Evolutionary conservation across 306 rosid genomes (phyloP), one percentile per base, ranked within the genome.

Genomic region (Inga leiocalycina): DNA sequence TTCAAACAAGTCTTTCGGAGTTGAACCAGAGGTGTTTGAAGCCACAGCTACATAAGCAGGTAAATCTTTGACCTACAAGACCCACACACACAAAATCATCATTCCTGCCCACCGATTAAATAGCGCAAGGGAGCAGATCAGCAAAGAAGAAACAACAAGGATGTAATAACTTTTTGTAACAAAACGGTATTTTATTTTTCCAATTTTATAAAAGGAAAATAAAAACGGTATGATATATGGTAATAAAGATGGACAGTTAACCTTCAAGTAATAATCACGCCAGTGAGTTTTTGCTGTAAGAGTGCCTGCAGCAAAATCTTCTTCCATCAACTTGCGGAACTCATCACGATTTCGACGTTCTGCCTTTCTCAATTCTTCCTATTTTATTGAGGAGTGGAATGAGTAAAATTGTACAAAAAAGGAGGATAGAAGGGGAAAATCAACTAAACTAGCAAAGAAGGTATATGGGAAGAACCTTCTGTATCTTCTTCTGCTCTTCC

Each of bases 271-370:
- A 83, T 93, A 95, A 88, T 95, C 98, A 79, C 98, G 98, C 98
- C 98, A 93, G 74, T 93, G 89, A 85, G 91, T 91, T 84, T 93
- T 93, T 44, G 92, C 93, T 22, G 92, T 91, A 72, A 95, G 94
- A 88, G 76, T 83, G 86, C 94, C 95, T n/a, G 86, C 88, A 56
- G 91, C 56, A 2, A 89, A 80, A 86, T 95, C 97, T 74, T 92
- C 98, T 44, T 93, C 98, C 97, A 95, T 93, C 92, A 93, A 83
- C 84, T 88, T 95, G 76, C 98, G 97, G 86, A 95, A 95, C 67
- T 95, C 97, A 70, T 93, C 98, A 44, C 98, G 95, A 82, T 93
- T 93, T 92, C 92, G 90, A 19, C 98, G 95, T 85, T 95, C 98
- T 34, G 77, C 80, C 90, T 93, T 95, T 88, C 98, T 92, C 87